phyloP scores from a whole-genome alignment of 306 rosid species.

The Inga leiocalycina region DNA sequence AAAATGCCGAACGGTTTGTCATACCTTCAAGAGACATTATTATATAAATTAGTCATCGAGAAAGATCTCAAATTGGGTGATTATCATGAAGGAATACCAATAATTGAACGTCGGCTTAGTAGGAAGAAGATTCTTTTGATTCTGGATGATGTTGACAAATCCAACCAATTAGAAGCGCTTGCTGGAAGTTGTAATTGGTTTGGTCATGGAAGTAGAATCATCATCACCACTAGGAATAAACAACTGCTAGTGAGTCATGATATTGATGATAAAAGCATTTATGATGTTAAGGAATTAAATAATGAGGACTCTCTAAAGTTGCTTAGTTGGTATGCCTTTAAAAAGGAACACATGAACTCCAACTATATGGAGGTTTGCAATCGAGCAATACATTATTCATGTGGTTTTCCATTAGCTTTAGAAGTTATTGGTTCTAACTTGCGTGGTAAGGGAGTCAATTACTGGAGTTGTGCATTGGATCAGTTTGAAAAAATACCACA shows the following conservation, averaged over 20 bases:
- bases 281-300: not conserved
- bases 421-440: not conserved
- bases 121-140: not conserved
- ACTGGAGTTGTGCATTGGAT: not conserved
- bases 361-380: not conserved
- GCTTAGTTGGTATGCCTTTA: constrained; percentile 19
- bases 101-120: not conserved
- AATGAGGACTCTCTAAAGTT: not conserved
- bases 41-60: not conserved
- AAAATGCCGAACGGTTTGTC: not conserved
- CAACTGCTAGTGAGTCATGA: not conserved
- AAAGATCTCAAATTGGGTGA: not conserved
- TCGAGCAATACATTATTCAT: not conserved
- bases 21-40: constrained; percentile 13
- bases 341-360: not conserved
- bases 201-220: constrained; percentile 8
- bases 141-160: constrained; percentile 22
- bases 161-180: not conserved
- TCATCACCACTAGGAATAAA: not conserved
- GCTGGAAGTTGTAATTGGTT: constrained; percentile 12
- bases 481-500: not conserved
- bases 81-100: not conserved
- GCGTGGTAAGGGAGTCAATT: not conserved
- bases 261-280: not conserved
- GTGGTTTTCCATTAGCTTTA: not conserved